Evolutionary conservation across 106 monocot genomes (phyloP), one percentile per base, ranked within the genome.

Genomic region (Platanthera guangdongensis): DNA sequence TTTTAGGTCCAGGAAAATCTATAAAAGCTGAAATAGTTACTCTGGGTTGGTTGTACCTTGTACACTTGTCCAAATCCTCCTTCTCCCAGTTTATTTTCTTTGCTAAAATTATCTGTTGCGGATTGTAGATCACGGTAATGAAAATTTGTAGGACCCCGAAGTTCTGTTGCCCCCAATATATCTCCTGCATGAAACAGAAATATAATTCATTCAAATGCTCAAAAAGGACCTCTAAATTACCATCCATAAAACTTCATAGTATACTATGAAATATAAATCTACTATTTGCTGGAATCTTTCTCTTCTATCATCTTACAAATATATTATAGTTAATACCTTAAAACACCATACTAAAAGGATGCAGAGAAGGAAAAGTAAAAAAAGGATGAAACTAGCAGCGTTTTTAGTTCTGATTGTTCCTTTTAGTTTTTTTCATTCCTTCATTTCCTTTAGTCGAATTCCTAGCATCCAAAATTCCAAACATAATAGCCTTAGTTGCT

Each of bases 41-140:
- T 65, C 10, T 65, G 65, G 32, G 1, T 30, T 32, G 30, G 25
- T 65, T 18, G 39, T 67, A 86, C 88, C 81, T 86, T 88, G 78
- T 84, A 91, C 12, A 91, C 91, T 73, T 91, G 85, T 57, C 88
- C 86, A 82, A 91, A 91, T 7, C 91, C 91, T 39, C 91, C 88
- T 86, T 85, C 85, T 72, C 88, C 91, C 1, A 86, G 80, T 74
- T 91, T 91, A 63, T 78, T 86, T 79, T 84, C 73, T 47, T 88
- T 79, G 57, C 81, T 86, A 73, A 91, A 91, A 80, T 86, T 80
- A 1, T 86, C 74, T 50, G 91, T 88, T 18, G 88, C 88, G 71
- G 51, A 19, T 84, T 86, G 88, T 13, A 91, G 84, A 82, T 91
- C 88, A 22, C 73, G 74, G 78, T 86, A 91, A 21, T 51, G 84